These are phyloP conservation scores for Phylloporus sp. DNA, from an alignment of 768 basidiomycete genomes.

Conservation along the genomic window DNA sequence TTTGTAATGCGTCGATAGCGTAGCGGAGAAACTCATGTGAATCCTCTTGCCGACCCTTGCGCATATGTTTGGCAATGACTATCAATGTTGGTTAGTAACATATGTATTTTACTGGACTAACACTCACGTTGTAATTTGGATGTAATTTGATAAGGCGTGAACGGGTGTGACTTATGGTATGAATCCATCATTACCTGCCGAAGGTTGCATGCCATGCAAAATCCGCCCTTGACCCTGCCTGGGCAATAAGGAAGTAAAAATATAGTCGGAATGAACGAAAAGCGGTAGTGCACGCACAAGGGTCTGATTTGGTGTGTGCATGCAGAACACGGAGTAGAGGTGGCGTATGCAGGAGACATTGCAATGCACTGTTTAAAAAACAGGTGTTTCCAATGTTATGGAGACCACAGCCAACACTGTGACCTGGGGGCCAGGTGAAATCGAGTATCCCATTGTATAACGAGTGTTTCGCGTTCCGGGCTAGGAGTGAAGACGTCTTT, in stretches of 20 bases:
- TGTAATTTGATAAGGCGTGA: conserved; percentile 64
- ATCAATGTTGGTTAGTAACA: conserved; percentile 1
- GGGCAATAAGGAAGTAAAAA: conserved; percentile 8
- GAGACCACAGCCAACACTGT: conserved; percentile 57
- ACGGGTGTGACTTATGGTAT: conserved; percentile 44
- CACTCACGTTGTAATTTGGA: conserved; percentile 65
- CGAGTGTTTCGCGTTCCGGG: conserved; percentile 31
- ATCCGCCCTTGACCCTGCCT: conserved; percentile 45
- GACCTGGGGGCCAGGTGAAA: conserved; percentile 54
- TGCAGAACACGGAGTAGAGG: conserved; percentile 68
- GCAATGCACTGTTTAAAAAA: conserved; percentile 91
- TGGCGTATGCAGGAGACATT: conserved; percentile 90
- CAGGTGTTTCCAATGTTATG: conserved; percentile 92
- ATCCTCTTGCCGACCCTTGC: conserved; percentile 91
- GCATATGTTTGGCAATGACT: conserved; percentile 92
- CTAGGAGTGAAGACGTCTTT: conserved; percentile 25
- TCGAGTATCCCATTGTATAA: conserved; percentile 57
- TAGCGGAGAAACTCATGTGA: conserved; percentile 97
- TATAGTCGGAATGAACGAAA: background rate
- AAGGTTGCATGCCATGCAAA: conserved; percentile 81
- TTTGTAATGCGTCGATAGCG: conserved; percentile 87
- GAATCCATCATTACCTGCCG: conserved; percentile 53
- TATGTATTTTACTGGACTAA: background rate
- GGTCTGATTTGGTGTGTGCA: conserved; percentile 44
- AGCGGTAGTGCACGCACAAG: conserved; percentile 48